A percentile compares a stretch with the other conserved stretches of the same genome.
Evolutionary conservation across 2,329 filamentous ascomycete genomes (phyloP).

Genomic region (Fusarium compactum): DNA sequence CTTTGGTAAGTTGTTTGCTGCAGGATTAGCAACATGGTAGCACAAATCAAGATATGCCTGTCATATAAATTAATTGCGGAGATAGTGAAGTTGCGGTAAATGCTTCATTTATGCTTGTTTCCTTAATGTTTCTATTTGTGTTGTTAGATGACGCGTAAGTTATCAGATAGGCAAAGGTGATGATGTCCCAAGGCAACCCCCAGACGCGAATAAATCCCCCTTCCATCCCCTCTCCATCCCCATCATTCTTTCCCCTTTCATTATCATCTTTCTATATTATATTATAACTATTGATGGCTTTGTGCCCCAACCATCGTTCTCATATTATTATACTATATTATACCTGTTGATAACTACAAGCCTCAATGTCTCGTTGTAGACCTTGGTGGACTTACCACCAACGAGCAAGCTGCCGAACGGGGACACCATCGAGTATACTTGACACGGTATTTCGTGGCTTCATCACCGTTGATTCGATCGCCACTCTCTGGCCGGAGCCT

Average conservation of each 20-base stretch:
- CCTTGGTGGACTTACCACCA: no score
- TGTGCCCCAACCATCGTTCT: no score
- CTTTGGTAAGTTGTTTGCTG: background rate
- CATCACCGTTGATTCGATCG: no score
- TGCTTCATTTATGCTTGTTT: background rate
- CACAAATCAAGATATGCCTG: background rate
- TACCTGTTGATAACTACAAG: no score
- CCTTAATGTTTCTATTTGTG: background rate
- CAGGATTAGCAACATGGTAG: background rate
- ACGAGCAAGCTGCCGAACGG: rapidly evolving
- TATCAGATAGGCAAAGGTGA: background rate
- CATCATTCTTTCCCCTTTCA: background rate
- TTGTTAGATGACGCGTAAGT: background rate
- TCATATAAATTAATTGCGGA: background rate
- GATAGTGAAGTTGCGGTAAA: background rate
- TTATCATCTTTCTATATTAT: no score
- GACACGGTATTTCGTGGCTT: no score
- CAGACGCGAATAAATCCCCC: background rate
- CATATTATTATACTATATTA: no score
- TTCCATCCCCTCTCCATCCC: background rate
- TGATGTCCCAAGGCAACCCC: background rate
- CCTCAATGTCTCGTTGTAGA: no score
- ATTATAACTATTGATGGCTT: no score
- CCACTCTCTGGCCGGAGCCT: no score
- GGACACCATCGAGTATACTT: no score